A percentile compares a stretch with the other conserved stretches of the same genome.
Conservation (phyloP, 306 rosid genomes). For the Malus fusca region DNA sequence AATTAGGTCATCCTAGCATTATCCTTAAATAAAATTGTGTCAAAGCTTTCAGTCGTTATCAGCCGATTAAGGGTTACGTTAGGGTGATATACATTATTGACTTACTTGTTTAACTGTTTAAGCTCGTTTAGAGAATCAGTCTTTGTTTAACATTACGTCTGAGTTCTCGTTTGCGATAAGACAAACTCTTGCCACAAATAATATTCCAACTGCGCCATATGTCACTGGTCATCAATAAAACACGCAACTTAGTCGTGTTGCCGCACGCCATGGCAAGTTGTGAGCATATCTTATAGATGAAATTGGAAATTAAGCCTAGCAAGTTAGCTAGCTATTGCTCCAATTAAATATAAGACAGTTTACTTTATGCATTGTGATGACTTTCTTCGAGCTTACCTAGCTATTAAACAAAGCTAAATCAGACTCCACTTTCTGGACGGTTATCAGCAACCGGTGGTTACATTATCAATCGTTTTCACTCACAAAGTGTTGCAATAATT, state of each 20-base stretch:
- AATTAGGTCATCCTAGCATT: too few species aligned
- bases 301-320: neutral
- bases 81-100: neutral
- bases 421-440: neutral
- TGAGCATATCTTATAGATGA: neutral
- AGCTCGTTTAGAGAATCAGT: neutral
- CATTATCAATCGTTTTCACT: conserved; percentile 1
- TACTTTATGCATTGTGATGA: neutral
- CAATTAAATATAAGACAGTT: neutral
- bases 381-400: neutral
- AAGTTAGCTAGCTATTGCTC: neutral
- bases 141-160: neutral
- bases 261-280: conserved; percentile 2
- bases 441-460: neutral
- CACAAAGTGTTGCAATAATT: neutral
- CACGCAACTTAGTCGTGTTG: neutral
- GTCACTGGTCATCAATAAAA: neutral
- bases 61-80: neutral
- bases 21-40: neutral
- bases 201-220: neutral
- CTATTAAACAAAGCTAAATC: neutral
- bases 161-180: neutral
- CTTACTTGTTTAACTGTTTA: neutral
- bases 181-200: neutral
- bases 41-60: too few species aligned